phyloP scores from a whole-genome alignment of 352 stramenopile species.

The Pythium rhizo-oryzae region DNA sequence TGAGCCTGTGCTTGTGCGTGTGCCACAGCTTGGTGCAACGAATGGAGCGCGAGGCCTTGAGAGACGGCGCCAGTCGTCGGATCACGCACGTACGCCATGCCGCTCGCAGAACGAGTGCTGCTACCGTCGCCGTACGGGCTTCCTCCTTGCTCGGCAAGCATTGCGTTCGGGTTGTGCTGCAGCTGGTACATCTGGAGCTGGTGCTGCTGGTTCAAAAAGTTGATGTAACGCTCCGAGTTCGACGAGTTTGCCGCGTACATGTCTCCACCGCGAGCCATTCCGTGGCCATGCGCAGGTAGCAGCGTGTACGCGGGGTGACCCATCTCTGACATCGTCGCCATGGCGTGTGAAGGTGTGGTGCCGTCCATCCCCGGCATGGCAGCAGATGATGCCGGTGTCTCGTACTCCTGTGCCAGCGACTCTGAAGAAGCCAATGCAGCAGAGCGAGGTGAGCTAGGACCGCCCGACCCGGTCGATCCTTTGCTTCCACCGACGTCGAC shows the following conservation, averaged over 20 bases:
- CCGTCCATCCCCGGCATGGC: conserved; percentile 8
- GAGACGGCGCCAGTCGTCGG: conserved; percentile 35
- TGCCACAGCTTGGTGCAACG: conserved; percentile 51
- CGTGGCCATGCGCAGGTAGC: conserved; percentile 36
- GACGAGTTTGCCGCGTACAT: conserved; percentile 39
- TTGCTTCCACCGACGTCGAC: conserved; percentile 45
- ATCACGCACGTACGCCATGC: conserved; percentile 28
- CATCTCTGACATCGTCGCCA: conserved; percentile 19
- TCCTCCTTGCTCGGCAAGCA: conserved; percentile 34
- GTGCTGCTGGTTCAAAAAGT: conserved; percentile 86
- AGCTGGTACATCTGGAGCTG: conserved; percentile 87
- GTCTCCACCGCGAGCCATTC: conserved; percentile 37
- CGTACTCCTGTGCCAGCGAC: conserved; percentile 21
- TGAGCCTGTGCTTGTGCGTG: conserved; percentile 32
- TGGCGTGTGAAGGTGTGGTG: neutral
- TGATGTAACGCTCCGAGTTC: conserved; percentile 81
- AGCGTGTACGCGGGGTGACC: conserved; percentile 32
- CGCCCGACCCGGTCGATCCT: conserved; percentile 3
- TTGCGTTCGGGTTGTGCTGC: conserved; percentile 59
- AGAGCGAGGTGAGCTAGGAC: conserved; percentile 16
- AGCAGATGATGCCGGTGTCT: conserved; percentile 30
- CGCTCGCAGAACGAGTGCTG: conserved; percentile 5
- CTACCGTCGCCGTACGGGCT: conserved; percentile 58
- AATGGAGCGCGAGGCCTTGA: conserved; percentile 53
- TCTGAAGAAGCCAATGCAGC: conserved; percentile 20